Base-by-base conservation (phyloP, 2,329 filamentous ascomycete species). In the Aureobasidium sp. region DNA sequence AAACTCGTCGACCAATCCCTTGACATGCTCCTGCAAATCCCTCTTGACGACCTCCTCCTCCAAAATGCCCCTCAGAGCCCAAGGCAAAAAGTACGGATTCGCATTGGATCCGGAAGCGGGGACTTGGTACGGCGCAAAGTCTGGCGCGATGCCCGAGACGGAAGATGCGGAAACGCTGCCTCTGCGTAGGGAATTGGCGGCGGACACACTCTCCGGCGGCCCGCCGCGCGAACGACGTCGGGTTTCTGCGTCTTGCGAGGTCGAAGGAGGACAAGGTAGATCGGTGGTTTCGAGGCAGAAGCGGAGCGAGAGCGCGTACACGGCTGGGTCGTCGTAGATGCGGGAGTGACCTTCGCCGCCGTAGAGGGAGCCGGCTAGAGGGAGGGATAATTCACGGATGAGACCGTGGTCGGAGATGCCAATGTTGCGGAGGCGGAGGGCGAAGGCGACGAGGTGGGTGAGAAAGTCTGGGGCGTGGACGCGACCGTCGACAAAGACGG, bases 381-480 rank as follows among this genome's bases (percentile, higher is more conserved):
- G 89, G 1, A 85, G 78, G 2, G 88, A 94, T 10, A 98, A 77
- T 68, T 98, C 93, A 42, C 90, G 84, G 59, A 98, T 85, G 6
- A 98, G 79, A 4, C 91, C 91, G 66, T 98, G 93, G 66, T 98
- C 93, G 2, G 88, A 85, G 21, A 97, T 79, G 29, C 93, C 93
- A 1, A 96, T 79, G 65, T 98, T 98, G 51, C 93, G 88, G 8
- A 98, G 78, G 64, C 96, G 97, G 59, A 97, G 80, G 0, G 88
- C 86, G 66, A 98, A 96, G 41, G 90, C 90, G 39, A 98, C 85
- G 2, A 98, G 80, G 63, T 95, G 88, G 2, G 89, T 88, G 47
- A 98, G 84, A 64, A 98, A 98, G 67, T 95, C 90, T 2, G 90
- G 89, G 0, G 90, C 86, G 66, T 97, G 91, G 29, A 96, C 79